Conservation (phyloP, 2,329 filamentous ascomycete species). For the Phialemoniopsis sp. region DNA sequence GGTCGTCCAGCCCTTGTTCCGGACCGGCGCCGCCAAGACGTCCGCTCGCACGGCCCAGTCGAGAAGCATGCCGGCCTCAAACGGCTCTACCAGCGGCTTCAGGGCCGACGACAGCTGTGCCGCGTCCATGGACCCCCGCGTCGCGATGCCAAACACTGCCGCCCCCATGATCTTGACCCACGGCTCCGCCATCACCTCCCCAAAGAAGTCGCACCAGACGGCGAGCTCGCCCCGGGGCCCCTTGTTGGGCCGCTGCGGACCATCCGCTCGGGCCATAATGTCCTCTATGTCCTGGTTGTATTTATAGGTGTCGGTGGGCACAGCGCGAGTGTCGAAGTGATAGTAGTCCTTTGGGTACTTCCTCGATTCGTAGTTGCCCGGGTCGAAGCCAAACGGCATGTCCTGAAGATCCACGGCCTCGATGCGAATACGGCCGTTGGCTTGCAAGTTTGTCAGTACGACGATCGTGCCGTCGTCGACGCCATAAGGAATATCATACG, state of each 20-base stretch:
- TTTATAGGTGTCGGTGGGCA: constrained; percentile 54
- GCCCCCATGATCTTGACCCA: constrained; percentile 64
- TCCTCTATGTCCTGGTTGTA: constrained; percentile 23
- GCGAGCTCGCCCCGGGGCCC: constrained; percentile 51
- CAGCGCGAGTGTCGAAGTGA: constrained; percentile 57
- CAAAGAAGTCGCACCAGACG: constrained; percentile 70
- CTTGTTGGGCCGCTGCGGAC: constrained; percentile 31
- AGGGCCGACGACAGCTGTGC: constrained; percentile 51
- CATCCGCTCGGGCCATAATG: constrained; percentile 14
- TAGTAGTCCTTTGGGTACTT: constrained; percentile 63
- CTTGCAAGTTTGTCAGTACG: constrained; percentile 62
- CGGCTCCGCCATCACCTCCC: constrained; percentile 48
- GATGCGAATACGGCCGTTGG: constrained; percentile 51
- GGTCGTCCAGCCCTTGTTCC: constrained; percentile 33
- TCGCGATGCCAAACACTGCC: constrained; percentile 58
- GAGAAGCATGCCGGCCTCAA: constrained; percentile 56
- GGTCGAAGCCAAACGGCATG: constrained; percentile 67
- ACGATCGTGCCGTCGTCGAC: constrained; percentile 61
- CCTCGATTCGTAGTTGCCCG: constrained; percentile 67
- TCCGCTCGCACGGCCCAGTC: constrained; percentile 55
- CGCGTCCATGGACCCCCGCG: constrained; percentile 53
- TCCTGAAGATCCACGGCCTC: constrained; percentile 50
- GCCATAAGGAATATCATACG: constrained; percentile 45
- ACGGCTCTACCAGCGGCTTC: constrained; percentile 55
- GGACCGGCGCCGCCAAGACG: constrained; percentile 32